Evolutionary conservation across 257 asterid genomes (phyloP).

Genomic region (Leptodermis oblonga): DNA sequence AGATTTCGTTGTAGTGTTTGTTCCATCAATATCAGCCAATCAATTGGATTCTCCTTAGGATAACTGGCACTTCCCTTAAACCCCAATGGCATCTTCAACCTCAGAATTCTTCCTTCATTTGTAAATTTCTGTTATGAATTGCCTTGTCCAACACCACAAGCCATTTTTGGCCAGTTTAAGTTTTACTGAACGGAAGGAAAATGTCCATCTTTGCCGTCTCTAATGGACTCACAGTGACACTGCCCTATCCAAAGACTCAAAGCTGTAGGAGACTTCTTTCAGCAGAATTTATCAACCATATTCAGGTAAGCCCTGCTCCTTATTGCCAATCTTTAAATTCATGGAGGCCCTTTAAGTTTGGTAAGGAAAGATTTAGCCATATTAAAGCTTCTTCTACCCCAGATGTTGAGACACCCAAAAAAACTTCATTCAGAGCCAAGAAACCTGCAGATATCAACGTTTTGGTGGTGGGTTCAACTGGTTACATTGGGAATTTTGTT

Average conservation of each 20-base stretch:
- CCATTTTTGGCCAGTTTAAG: conserved; percentile 14
- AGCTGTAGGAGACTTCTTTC: conserved; percentile 25
- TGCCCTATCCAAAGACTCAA: conserved; percentile 31
- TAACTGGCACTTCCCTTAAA: conserved; percentile 20
- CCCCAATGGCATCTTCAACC: conserved; percentile 22
- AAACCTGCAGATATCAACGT: conserved; percentile 64
- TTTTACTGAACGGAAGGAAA: conserved; percentile 30
- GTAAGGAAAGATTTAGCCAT: conserved; percentile 34
- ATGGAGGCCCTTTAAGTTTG: conserved; percentile 24
- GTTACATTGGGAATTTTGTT: conserved; percentile 88
- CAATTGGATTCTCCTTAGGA: conserved; percentile 53
- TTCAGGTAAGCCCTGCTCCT: conserved; percentile 47
- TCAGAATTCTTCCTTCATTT: conserved; percentile 16
- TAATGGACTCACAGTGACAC: conserved; percentile 36
- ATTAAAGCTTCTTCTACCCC: conserved; percentile 38
- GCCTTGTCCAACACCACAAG: conserved; percentile 20
- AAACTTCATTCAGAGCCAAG: conserved; percentile 59
- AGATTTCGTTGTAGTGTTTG: conserved; percentile 17
- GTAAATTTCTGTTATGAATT: conserved; percentile 17
- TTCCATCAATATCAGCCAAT: conserved; percentile 54
- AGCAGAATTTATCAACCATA: conserved; percentile 37
- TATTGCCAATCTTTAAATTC: conserved; percentile 38
- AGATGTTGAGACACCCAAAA: conserved; percentile 37
- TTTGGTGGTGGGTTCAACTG: conserved; percentile 87
- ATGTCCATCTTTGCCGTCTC: conserved; percentile 58